phyloP scores from a whole-genome alignment of 805 yeast genomes.

The Nakazawaea ernobii region DNA sequence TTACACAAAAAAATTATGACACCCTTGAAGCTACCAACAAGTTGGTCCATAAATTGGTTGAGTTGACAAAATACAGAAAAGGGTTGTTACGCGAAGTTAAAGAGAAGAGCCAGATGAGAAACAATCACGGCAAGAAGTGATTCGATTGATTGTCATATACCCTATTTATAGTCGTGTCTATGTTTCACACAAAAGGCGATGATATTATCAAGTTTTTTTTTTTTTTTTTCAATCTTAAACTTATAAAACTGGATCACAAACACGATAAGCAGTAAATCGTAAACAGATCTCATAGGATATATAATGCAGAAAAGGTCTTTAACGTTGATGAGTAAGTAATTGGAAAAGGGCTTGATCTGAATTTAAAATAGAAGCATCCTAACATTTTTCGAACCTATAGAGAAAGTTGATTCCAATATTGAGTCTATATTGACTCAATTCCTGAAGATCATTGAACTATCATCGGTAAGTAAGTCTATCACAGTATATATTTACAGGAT shows the following conservation, averaged over 20 bases:
- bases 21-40: background rate
- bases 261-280: background rate
- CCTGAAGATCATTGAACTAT: constrained; percentile 46
- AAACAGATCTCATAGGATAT: background rate
- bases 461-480: constrained; percentile 24
- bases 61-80: background rate
- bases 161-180: no score
- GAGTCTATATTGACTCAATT: constrained; percentile 47
- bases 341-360: background rate
- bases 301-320: constrained; percentile 42
- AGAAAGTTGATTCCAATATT: constrained; percentile 45
- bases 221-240: background rate
- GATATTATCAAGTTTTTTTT: background rate
- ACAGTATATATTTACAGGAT: background rate
- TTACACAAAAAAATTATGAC: constrained; percentile 15
- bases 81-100: background rate
- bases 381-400: constrained; percentile 18
- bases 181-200: no score
- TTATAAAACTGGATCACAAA: no score
- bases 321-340: constrained; percentile 31
- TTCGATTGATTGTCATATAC: no score
- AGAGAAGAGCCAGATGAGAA: background rate
- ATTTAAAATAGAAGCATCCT: background rate
- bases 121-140: no score
- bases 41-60: constrained; percentile 7